Evolutionary conservation across 768 basidiomycete genomes (phyloP), one percentile per base, ranked within the genome.

Genomic region (Mycena epipterygia): DNA sequence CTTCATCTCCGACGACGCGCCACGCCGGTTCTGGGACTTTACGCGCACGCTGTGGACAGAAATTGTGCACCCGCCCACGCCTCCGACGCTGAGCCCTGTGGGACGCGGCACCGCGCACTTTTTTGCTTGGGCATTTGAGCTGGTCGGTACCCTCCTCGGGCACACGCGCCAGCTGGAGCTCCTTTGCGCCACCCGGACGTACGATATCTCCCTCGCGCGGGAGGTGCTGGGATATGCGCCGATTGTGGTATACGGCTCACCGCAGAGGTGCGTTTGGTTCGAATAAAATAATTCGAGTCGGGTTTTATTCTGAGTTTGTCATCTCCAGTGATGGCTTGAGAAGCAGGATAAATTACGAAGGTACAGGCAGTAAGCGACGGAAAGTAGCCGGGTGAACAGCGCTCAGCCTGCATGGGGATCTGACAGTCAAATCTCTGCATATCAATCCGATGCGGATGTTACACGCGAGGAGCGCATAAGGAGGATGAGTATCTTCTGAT

Each of bases 1-100:
- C 80, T 87, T 87, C 79, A 84, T 89, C 76, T 86, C 88, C 57
- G 88, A 89, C 78, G 85, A 83, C 62, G 86, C 87, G 68, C 87
- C 87, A 8, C 76, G 85, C 57, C 83, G 84, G 74, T 86, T 87
- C 75, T 89, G 88, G 88, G 87, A 87, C 68, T 84, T 86, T 21
- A 0, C 1, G 1, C 64, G 85, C 14, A 79, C 80, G 3, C 68
- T 88, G 16, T 88, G 87, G 88, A 64, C 64, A 59, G 64, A 59
- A 44, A 11, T 21, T 41, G 53, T 33, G 25, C 61, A 4, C 16
- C 11, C 7, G 16, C 25, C 25, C 29, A 11, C 14, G 2, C 27
- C 17, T 4, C n/a, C n/a, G n/a, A n/a, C n/a, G n/a, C n/a, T n/a
- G n/a, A n/a, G n/a, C n/a, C 14, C 6, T 13, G 25, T 51, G 7